Base-by-base conservation (phyloP, 306 rosid species). In the Prinsepia uniflora region DNA sequence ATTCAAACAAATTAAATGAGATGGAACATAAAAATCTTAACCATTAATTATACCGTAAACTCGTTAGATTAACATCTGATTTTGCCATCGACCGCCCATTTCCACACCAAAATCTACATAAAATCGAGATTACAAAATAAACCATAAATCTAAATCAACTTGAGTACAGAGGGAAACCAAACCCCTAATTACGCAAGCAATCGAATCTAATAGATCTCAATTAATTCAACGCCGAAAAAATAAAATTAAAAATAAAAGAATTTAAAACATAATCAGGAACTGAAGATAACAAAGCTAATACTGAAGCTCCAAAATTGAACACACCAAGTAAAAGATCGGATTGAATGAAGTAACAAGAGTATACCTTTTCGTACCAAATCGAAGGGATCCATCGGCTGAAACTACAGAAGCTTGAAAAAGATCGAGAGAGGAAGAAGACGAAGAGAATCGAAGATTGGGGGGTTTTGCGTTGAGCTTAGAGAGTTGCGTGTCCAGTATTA, bases 301-400 rank as follows among this genome's bases (percentile, higher is more conserved):
- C 10, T 50, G 45, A 53, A 75, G 20, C 63, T 17, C 3, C 30
- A 18, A 75, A 76, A 76, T 45, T 49, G 52, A 55, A 52, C 36
- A 54, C 47, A 39, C 44, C 18, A 72, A 60, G 77, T 59, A 62
- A 76, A 80, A 86, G 90, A 79, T 92, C 90, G 78, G 69, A 52
- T 59, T 42, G 73, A 57, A 40, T 5, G 66, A 67, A 73, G 34
- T 5, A 75, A 22, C 24, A 18, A 12, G 54, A 1, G 2, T 58
- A 68, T 75, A 93, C 97, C 97, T 88, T 88, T 84, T n/a, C 97
- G 92, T 78, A 94, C 76, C 90, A 89, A 89, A 84, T 89, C 90
- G 73, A 86, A 85, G 65, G 94, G 84, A 87, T 85, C 97, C 98
- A 94, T 94, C 34, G 55, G 76, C 48, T 65, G 62, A 70, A 62